These are phyloP conservation scores for Trametes elegans DNA, from an alignment of 768 basidiomycete species.

Conservation along the genomic window DNA sequence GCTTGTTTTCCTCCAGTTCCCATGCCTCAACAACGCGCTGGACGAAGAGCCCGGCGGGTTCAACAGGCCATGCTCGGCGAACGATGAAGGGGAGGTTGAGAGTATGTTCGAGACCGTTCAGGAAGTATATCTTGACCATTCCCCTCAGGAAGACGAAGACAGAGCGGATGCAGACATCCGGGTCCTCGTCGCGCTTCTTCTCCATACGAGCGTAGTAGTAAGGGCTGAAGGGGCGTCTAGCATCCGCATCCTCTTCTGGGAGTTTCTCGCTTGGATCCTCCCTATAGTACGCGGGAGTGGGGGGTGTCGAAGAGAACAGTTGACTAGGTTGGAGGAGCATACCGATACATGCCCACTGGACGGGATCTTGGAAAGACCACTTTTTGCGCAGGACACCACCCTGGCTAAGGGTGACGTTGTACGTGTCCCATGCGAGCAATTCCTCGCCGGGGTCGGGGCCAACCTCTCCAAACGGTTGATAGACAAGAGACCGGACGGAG, in stretches of 20 bases:
- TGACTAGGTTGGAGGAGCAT: constrained; percentile 55
- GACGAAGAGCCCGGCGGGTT: constrained; percentile 77
- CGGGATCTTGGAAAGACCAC: constrained; percentile 70
- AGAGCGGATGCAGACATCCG: constrained; percentile 47
- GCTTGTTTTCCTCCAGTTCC: constrained; percentile 64
- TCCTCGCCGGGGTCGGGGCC: constrained; percentile 29
- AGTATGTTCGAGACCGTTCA: constrained; percentile 71
- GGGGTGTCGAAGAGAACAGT: constrained; percentile 26
- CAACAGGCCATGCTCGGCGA: constrained; percentile 72
- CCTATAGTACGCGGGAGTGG: constrained; percentile 29
- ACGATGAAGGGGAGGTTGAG: constrained; percentile 82
- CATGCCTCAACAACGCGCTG: constrained; percentile 67
- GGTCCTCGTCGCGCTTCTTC: constrained; percentile 38
- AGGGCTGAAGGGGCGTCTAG: constrained; percentile 39
- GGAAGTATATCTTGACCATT: constrained; percentile 67
- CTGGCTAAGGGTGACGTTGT: constrained; percentile 58
- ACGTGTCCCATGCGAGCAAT: constrained; percentile 69
- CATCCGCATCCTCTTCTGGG: constrained; percentile 28
- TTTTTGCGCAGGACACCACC: constrained; percentile 72
- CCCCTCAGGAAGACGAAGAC: constrained; percentile 79
- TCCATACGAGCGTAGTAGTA: constrained; percentile 32
- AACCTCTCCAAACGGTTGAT: background rate
- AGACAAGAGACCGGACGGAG: background rate
- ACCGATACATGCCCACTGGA: constrained; percentile 82
- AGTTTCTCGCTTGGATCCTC: constrained; percentile 27